Evolutionary conservation across 129 eudicot species (phyloP).

Genomic region (Centella asiatica): DNA sequence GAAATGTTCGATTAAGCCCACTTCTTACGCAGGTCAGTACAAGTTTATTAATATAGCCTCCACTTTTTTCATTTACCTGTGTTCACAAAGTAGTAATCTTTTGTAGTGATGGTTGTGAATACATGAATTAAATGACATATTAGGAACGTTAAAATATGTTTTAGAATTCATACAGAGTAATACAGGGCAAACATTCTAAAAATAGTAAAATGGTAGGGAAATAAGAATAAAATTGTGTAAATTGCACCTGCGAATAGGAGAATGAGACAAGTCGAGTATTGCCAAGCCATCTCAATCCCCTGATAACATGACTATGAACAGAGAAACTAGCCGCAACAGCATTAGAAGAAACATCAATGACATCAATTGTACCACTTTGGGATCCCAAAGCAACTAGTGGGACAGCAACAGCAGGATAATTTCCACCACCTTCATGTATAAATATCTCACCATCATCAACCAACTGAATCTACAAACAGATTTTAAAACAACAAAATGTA

Average conservation of each 20-base stretch:
- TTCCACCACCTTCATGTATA: constrained; percentile 79
- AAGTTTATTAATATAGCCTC: constrained; percentile 85
- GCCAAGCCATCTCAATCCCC: constrained; percentile 98
- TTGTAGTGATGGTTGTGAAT: constrained; percentile 5
- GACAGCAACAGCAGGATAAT: constrained; percentile 86
- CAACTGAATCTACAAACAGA: constrained; percentile 13
- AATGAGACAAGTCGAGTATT: constrained; percentile 89
- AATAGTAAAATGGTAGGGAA: not conserved
- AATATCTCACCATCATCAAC: constrained; percentile 11
- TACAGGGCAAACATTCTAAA: not conserved
- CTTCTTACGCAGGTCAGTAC: constrained; percentile 89
- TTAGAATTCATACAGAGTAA: not conserved
- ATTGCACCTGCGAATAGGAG: constrained; percentile 66
- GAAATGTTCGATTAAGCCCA: constrained; percentile 82
- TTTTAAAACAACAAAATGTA: constrained; percentile 12
- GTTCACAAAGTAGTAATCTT: constrained; percentile 18
- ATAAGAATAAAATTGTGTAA: constrained; percentile 8
- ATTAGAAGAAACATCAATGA: constrained; percentile 84
- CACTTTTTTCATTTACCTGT: constrained; percentile 76
- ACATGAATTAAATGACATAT: not conserved
- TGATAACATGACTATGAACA: constrained; percentile 59
- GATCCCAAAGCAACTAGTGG: constrained; percentile 96
- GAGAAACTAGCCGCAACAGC: constrained; percentile 85
- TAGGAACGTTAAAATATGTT: not conserved
- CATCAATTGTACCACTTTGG: constrained; percentile 74